Base-by-base conservation (phyloP, 2,329 filamentous ascomycete species). In the Aureobasidium musti region DNA sequence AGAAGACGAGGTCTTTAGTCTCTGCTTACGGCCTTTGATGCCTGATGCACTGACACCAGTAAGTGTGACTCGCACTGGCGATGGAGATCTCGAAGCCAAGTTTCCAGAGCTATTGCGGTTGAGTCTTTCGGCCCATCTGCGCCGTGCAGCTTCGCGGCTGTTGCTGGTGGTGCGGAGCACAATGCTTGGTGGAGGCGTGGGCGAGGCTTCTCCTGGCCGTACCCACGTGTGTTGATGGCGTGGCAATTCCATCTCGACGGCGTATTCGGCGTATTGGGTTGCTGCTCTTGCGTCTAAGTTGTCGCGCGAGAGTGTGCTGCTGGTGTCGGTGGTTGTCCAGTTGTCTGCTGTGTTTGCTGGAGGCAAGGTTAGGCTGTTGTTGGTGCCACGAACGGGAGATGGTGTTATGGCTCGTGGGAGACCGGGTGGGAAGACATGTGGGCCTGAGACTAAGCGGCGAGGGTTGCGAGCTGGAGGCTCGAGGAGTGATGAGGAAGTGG, bases 121-220 rank as follows among this genome's bases (percentile, higher is more conserved):
- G 52, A 45, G 39, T 35, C 43, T 37, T 35, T 50, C 33, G 50
- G 61, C 64, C 68, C 33, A 57, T 41, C n/a, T 67, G 39, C 35
- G 43, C 5, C 35, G 63, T 45, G 50, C 50, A 54, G 26, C 54
- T 49, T 50, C 68, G 6, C 33, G 61, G 43, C 13, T 52, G 23
- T 63, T 41, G 30, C 21, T 63, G n/a, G 4, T 11, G 47, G 23
- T 53, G 47, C 67, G 11, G 60, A 68, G 23, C 67, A 68, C 21
- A 68, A 67, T 41, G 67, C 68, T n/a, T 17, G 73, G 72, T 3
- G 75, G 73, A 19, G 75, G 75, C n/a, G 75, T 76, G 4, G 75
- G 73, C 10, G 74, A 74, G 23, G 73, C 75, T 69, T 77, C 75
- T 30, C 72, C 73, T 0, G 75, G 74, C 1, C 73, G 61, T 1